A percentile compares a stretch with the other conserved stretches of the same genome.
These are phyloP conservation scores for Gaeumannomyces tritici DNA, from an alignment of 2,329 filamentous ascomycete species.

Conservation along the genomic window DNA sequence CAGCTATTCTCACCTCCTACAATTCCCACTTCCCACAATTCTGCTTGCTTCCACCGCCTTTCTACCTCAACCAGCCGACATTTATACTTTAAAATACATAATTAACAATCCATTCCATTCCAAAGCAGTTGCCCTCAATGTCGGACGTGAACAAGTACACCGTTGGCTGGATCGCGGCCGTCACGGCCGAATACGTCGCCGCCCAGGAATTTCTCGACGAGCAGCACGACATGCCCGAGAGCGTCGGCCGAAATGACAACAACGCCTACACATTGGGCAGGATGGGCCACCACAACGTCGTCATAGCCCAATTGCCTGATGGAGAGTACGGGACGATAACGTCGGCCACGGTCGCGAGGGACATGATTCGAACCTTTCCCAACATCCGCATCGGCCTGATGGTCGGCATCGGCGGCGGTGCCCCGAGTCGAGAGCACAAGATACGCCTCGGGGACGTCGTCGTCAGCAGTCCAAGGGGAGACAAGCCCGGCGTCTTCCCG, in stretches of 20 bases:
- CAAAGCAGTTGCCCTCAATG: too few species aligned
- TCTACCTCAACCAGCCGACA: too few species aligned
- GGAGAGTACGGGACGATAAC: conserved; percentile 16
- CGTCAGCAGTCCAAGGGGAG: conserved; percentile 13
- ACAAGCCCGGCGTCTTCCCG: conserved; percentile 15
- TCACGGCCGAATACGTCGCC: background rate
- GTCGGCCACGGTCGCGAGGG: conserved; percentile 17
- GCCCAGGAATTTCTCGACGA: background rate
- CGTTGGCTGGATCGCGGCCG: background rate
- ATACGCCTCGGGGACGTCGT: conserved; percentile 23
- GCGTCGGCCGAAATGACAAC: conserved; percentile 11
- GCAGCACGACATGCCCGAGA: too few species aligned
- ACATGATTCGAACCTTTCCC: conserved; percentile 19
- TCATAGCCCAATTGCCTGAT: conserved; percentile 19
- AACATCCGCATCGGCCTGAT: conserved; percentile 19
- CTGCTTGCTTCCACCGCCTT: too few species aligned
- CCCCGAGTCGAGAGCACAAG: conserved; percentile 21
- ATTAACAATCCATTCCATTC: too few species aligned
- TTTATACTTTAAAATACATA: too few species aligned
- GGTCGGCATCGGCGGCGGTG: conserved; percentile 25
- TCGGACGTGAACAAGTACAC: too few species aligned
- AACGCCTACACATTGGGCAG: conserved; percentile 21
- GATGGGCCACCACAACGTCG: conserved; percentile 24
- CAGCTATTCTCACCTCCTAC: too few species aligned
- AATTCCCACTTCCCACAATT: too few species aligned